Base-by-base conservation (phyloP, 1,284 basidiomycete species). In the Hortiboletus rubellus region DNA sequence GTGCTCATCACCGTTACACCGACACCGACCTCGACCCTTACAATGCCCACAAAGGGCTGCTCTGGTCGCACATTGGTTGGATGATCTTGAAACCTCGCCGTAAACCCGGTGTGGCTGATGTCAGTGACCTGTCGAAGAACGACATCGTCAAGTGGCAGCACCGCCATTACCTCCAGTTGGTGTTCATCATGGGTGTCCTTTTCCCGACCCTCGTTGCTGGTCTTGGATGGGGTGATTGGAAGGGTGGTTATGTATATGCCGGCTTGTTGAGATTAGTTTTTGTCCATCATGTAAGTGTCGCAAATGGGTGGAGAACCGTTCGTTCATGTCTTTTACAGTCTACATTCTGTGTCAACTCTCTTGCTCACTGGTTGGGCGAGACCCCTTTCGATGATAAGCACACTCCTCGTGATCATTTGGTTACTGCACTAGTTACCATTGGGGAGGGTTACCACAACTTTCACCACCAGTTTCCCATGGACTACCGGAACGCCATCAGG, bases 391-490 rank as follows among this genome's bases (percentile, higher is more conserved):
- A 96, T 75, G 93, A 96, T 83, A 96, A 96, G 80, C 92, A 95
- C 77, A 91, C 92, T n/a, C 93, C 93, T 36, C 81, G 86, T 54
- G 92, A 95, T 74, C 92, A 94, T 76, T 77, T 95, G 66, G 74
- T 95, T 69, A 96, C 94, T 38, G 94, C 94, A 11, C 79, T 96
- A 44, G 86, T 85, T 58, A 96, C 94, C 33, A 86, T 95, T 68
- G 94, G 94, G 59, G 94, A 96, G 75, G 94, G 94, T 14, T 96
- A 96, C 79, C 94, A 96, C 82, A 96, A 97, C 77, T 97, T 97
- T 84, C 93, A 95, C 76, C 92, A 92, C 68, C 91, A 94, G 74
- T 94, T 94, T 83, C 92, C 92, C 11, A 92, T 92, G 89, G 94
- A 97, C 75, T 96, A 92, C 79, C 84, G 94, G 43, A 96, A 96